Evolutionary conservation across 768 basidiomycete genomes (phyloP).

Genomic region (Leccinum longicurvipes): DNA sequence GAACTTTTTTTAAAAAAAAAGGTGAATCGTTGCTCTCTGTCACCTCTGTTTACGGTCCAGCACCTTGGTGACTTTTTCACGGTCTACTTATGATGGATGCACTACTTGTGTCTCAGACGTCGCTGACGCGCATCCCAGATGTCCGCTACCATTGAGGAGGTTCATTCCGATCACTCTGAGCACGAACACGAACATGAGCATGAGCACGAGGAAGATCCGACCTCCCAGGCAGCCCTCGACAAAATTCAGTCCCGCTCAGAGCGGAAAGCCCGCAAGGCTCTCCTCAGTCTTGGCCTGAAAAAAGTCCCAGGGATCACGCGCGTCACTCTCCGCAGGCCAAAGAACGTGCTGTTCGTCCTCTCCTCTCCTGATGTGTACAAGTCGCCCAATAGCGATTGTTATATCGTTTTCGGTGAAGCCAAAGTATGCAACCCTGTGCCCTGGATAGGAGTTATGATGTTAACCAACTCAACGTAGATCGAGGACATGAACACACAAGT

Average conservation of each 20-base stretch:
- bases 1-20: conserved; percentile 14
- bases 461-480: conserved; percentile 43
- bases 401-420: conserved; percentile 98
- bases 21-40: conserved; percentile 11
- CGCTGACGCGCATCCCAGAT: conserved; percentile 43
- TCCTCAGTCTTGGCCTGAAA: conserved; percentile 88
- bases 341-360: conserved; percentile 94
- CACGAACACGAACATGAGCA: conserved; percentile 63
- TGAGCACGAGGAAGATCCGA: conserved; percentile 77
- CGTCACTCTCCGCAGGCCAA: conserved; percentile 91
- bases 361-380: conserved; percentile 96
- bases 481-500: conserved; percentile 86
- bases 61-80: neutral
- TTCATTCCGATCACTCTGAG: conserved; percentile 76
- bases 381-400: conserved; percentile 94
- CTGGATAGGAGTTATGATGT: neutral
- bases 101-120: conserved; percentile 25
- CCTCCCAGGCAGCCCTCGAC: conserved; percentile 78
- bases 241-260: conserved; percentile 95
- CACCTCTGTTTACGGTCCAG: neutral
- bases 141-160: conserved; percentile 78
- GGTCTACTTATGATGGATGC: conserved; percentile 29
- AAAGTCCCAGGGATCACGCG: conserved; percentile 90
- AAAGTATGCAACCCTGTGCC: conserved; percentile 50
- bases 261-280: conserved; percentile 92